Evolutionary conservation across 2,329 filamentous ascomycete genomes (phyloP).

Genomic region (Scolecobasidium constrictum): DNA sequence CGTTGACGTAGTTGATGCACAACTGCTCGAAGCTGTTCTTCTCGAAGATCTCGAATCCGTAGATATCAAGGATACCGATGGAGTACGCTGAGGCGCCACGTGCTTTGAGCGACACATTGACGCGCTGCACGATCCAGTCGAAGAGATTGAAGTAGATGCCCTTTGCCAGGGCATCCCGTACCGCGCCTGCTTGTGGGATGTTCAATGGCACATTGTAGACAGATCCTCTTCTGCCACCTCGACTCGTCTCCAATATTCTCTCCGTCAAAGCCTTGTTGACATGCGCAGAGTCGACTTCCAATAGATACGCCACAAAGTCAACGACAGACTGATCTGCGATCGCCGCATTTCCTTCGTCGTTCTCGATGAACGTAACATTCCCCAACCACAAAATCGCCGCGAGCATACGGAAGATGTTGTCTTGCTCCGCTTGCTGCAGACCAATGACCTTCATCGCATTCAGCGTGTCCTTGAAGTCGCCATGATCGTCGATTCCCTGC

Average conservation of each 20-base stretch:
- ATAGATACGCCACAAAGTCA: constrained; percentile 85
- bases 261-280: constrained; percentile 83
- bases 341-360: constrained; percentile 77
- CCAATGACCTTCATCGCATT: constrained; percentile 95
- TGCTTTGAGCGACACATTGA: constrained; percentile 80
- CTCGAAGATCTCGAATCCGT: constrained; percentile 98
- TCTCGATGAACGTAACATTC: constrained; percentile 84
- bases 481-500: constrained; percentile 80
- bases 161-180: constrained; percentile 84
- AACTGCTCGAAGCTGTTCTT: constrained; percentile 97
- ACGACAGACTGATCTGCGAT: constrained; percentile 85
- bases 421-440: constrained; percentile 76
- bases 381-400: constrained; percentile 88
- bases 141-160: constrained; percentile 97
- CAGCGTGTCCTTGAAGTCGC: constrained; percentile 81
- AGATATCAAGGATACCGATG: constrained; percentile 96
- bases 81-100: constrained; percentile 66
- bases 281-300: constrained; percentile 73
- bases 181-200: constrained; percentile 71
- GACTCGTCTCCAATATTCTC: constrained; percentile 65
- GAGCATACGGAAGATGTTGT: constrained; percentile 93
- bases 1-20: constrained; percentile 99
- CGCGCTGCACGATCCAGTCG: constrained; percentile 92
- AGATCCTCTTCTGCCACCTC: constrained; percentile 54
- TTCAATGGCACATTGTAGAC: constrained; percentile 72